Conservation (phyloP, 208 protist genomes). For the Balamuthia mandrillaris region DNA sequence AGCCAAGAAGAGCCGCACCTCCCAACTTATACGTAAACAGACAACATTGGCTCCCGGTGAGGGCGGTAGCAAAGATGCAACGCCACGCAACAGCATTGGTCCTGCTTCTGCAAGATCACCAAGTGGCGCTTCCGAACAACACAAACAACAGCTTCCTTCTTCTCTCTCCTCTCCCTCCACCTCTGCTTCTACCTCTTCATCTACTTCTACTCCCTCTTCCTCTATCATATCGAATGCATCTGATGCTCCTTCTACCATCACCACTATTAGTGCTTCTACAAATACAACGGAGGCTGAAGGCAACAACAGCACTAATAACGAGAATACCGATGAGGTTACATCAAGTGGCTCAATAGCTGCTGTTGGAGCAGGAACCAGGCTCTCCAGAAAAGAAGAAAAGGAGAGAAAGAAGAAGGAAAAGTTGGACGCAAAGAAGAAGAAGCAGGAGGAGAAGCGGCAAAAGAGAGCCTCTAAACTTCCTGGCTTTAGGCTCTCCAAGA, state of each 20-base stretch:
- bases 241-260: too few species aligned
- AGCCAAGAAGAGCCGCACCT: background rate
- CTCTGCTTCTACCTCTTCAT: background rate
- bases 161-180: background rate
- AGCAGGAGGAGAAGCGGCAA: background rate
- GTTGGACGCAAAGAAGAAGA: background rate
- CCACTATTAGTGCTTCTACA: too few species aligned
- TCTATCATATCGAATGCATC: background rate
- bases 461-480: too few species aligned
- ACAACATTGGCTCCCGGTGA: background rate
- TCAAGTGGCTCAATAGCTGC: background rate
- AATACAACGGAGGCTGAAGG: background rate
- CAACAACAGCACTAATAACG: background rate
- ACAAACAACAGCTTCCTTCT: background rate
- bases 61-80: background rate
- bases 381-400: background rate
- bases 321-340: background rate
- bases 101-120: background rate
- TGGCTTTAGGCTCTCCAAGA: too few species aligned
- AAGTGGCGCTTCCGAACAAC: background rate
- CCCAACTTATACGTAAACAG: background rate
- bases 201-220: background rate
- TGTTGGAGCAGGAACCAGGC: background rate
- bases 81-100: background rate
- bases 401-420: constrained; percentile 6